A percentile compares a stretch with the other conserved stretches of the same genome.
phyloP scores from a whole-genome alignment of 257 asterid genomes.

The Fraxinus cuspidata region DNA sequence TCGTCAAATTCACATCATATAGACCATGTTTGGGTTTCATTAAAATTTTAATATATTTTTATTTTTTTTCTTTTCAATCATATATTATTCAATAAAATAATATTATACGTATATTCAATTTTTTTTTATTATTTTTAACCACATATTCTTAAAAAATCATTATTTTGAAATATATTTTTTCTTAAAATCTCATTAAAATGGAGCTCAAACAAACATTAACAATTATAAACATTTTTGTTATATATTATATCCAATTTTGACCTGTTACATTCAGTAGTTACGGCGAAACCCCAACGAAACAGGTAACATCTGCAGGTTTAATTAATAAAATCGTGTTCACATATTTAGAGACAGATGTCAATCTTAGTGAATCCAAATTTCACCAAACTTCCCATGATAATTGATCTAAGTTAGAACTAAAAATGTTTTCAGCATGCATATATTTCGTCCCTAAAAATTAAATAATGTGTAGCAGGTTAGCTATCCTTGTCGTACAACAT shows the following conservation, averaged over 20 bases:
- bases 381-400: background rate
- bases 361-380: background rate
- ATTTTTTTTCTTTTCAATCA: too few relatives aligned
- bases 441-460: background rate
- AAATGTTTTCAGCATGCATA: background rate
- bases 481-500: background rate
- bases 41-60: too few relatives aligned
- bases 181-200: too few relatives aligned
- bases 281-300: background rate
- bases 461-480: background rate
- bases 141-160: too few relatives aligned
- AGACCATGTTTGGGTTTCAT: too few relatives aligned
- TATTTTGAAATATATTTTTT: too few relatives aligned
- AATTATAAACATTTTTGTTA: constrained; percentile 6
- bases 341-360: constrained; percentile 5
- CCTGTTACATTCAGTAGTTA: background rate
- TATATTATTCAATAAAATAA: too few relatives aligned
- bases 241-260: constrained; percentile 10
- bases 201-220: too few relatives aligned
- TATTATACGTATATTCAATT: too few relatives aligned
- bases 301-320: background rate
- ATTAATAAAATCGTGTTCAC: background rate
- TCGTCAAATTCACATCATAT: background rate
- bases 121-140: too few relatives aligned
- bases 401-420: background rate